Percentiles rank a stretch among this genome's conserved stretches.
Conservation (phyloP, 2,329 filamentous ascomycete genomes). For the Xylariales sp. region DNA sequence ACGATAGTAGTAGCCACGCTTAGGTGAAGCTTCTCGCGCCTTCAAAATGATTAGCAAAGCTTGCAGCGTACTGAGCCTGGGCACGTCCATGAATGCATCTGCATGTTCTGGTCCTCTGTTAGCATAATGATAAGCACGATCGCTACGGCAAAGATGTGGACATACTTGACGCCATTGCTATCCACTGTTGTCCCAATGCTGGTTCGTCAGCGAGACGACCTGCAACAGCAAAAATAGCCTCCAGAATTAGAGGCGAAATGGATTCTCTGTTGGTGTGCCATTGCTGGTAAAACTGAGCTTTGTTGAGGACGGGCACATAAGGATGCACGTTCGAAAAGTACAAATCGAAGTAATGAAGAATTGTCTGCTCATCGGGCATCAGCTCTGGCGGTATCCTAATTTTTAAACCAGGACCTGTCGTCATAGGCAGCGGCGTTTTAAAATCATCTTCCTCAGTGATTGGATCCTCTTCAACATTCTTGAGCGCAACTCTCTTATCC, state of each 20-base stretch:
- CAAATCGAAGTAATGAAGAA: conserved; percentile 80
- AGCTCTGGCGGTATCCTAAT: conserved; percentile 87
- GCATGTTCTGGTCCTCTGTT: conserved; percentile 63
- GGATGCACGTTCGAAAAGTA: conserved; percentile 90
- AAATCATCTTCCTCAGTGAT: conserved; percentile 71
- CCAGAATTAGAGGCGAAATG: conserved; percentile 83
- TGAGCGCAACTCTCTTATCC: conserved; percentile 49
- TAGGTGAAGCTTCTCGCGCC: conserved; percentile 85
- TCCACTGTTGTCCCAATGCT: conserved; percentile 84
- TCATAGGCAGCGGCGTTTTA: conserved; percentile 65
- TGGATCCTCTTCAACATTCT: conserved; percentile 51
- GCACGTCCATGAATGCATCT: conserved; percentile 89
- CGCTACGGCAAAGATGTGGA: neutral
- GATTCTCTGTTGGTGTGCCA: conserved; percentile 80
- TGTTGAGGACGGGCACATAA: conserved; percentile 86
- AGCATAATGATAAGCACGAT: too few relatives aligned
- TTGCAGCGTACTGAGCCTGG: conserved; percentile 86
- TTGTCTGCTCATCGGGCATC: conserved; percentile 84
- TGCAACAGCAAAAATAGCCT: conserved; percentile 87
- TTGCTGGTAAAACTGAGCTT: conserved; percentile 77
- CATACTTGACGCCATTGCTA: conserved; percentile 80
- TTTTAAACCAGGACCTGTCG: conserved; percentile 65
- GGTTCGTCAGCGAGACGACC: conserved; percentile 80
- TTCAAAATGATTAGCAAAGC: conserved; percentile 84
- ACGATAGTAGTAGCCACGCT: conserved; percentile 91